Conservation (phyloP, 2,329 filamentous ascomycete genomes). For the Aspergillus oerlinghausenensis region DNA sequence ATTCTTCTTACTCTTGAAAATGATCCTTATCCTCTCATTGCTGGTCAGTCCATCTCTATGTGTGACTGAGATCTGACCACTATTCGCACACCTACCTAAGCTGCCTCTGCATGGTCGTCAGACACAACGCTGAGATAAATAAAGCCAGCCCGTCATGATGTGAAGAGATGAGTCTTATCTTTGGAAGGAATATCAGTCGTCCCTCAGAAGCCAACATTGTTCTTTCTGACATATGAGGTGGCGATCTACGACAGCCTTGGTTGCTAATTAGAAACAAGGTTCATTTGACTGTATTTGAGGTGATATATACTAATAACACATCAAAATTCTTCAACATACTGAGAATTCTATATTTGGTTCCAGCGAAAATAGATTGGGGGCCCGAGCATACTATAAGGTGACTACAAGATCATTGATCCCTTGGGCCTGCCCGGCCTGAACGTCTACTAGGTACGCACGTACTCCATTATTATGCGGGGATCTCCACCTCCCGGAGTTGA, state of each 20-base stretch:
- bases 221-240: neutral
- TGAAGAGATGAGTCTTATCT: neutral
- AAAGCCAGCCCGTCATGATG: neutral
- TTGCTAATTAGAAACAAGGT: too few species aligned
- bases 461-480: neutral
- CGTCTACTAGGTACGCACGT: neutral
- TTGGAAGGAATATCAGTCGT: neutral
- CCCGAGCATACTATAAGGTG: neutral
- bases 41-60: neutral
- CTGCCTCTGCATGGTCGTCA: neutral
- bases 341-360: neutral
- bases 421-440: too few species aligned
- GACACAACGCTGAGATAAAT: neutral
- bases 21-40: neutral
- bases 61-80: neutral
- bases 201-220: neutral
- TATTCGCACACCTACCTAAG: neutral
- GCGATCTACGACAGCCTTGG: too few species aligned
- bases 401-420: neutral
- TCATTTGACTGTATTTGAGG: neutral
- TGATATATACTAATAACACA: neutral
- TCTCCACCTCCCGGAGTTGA: neutral
- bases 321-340: neutral
- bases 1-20: neutral
- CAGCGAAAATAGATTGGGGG: neutral